Conservation (phyloP, 2,329 filamentous ascomycete genomes). For the Cadophora sp. region DNA sequence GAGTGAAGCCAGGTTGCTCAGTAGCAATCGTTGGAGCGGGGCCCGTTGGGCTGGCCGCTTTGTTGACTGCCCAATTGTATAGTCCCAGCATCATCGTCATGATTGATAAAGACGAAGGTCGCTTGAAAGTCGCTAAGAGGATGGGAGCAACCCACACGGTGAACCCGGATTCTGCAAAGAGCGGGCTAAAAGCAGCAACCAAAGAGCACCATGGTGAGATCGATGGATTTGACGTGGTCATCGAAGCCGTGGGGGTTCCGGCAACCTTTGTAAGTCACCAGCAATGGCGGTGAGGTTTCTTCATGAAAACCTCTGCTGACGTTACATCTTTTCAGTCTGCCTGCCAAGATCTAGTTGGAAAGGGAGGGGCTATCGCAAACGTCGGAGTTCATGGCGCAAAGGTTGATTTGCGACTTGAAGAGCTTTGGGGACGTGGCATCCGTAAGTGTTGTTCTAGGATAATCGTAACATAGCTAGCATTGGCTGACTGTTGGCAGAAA, state of each 20-base stretch:
- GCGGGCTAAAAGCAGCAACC: conserved; percentile 46
- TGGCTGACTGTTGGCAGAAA: conserved; percentile 3
- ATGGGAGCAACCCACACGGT: conserved; percentile 57
- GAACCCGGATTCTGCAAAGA: conserved; percentile 47
- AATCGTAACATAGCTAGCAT: neutral
- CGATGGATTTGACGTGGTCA: conserved; percentile 59
- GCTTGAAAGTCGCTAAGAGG: conserved; percentile 53
- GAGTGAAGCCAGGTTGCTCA: conserved; percentile 16
- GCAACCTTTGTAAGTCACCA: conserved; percentile 52
- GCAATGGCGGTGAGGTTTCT: neutral
- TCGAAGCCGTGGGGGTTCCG: conserved; percentile 62
- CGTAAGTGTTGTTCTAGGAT: conserved; percentile 46
- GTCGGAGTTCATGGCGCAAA: conserved; percentile 62
- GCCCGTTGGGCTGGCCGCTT: conserved; percentile 39
- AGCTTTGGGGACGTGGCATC: conserved; percentile 61
- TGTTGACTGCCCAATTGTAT: conserved; percentile 60
- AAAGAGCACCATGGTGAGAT: conserved; percentile 49
- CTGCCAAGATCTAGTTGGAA: conserved; percentile 58
- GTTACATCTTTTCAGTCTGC: conserved; percentile 38
- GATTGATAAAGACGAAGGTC: conserved; percentile 56
- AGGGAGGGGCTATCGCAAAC: conserved; percentile 61
- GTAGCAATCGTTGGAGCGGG: conserved; percentile 16
- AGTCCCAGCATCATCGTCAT: conserved; percentile 57
- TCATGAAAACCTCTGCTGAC: neutral
- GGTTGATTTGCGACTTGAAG: conserved; percentile 57